These are phyloP conservation scores for Simmondsia chinensis DNA, from an alignment of 148 eudicot genomes.

Conservation along the genomic window DNA sequence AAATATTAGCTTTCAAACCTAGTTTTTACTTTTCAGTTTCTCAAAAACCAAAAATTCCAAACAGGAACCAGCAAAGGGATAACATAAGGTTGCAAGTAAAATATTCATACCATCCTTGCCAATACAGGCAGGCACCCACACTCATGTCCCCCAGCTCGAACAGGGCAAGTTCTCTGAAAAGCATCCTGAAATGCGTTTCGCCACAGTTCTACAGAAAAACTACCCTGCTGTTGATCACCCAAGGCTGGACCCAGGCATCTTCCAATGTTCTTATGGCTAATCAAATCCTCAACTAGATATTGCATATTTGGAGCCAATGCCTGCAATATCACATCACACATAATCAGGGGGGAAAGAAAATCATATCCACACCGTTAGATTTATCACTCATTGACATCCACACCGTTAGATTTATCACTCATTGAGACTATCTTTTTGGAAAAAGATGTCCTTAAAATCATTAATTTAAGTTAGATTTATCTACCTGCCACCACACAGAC, in stretches of 20 bases:
- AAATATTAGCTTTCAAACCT: too few species aligned
- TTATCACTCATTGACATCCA: too few species aligned
- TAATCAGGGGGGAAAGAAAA: too few species aligned
- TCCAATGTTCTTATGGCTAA: slow-evolving; percentile 26
- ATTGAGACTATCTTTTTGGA: too few species aligned
- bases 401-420: too few species aligned
- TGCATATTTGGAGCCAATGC: slow-evolving; percentile 79
- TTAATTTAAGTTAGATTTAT: background rate
- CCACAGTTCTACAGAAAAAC: slow-evolving; percentile 65
- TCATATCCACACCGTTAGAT: too few species aligned
- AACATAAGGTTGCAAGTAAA: background rate
- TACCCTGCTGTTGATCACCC: slow-evolving; percentile 70
- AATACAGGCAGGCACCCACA: slow-evolving; percentile 90
- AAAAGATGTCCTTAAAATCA: background rate
- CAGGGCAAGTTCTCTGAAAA: slow-evolving; percentile 76
- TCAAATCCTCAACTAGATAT: slow-evolving; percentile 47
- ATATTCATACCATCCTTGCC: slow-evolving; percentile 61
- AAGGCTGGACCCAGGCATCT: slow-evolving; percentile 50
- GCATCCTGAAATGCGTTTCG: slow-evolving; percentile 70
- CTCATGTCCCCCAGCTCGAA: slow-evolving; percentile 75
- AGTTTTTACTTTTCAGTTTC: too few species aligned
- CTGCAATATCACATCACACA: slow-evolving; percentile 28
- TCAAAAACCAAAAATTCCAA: too few species aligned
- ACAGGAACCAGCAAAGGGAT: too few species aligned
- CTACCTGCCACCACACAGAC: slow-evolving; percentile 97